These are phyloP conservation scores for Spizellomyces punctatus DNA, from an alignment of 192 early-diverging fungal genomes.

Conservation along the genomic window DNA sequence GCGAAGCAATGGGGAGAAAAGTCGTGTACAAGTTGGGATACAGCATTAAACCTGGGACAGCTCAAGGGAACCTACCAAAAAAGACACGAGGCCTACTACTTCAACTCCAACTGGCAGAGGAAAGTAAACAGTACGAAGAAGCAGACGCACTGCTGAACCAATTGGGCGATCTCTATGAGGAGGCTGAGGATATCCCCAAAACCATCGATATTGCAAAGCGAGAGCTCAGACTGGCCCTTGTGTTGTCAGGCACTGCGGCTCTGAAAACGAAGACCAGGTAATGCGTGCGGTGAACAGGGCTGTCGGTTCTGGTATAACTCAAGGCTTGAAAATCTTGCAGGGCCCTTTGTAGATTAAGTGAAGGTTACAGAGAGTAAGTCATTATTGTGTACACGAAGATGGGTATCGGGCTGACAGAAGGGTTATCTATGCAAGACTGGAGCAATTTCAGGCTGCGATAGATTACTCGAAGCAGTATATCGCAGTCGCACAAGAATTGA, in stretches of 20 bases:
- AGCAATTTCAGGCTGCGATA: conserved; percentile 23
- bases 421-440: not conserved
- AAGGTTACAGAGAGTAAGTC: conserved; percentile 16
- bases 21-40: conserved; percentile 14
- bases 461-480: conserved; percentile 9
- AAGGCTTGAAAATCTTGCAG: not conserved
- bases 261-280: conserved; percentile 1
- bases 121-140: conserved; percentile 18
- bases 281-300: not conserved
- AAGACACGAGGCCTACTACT: conserved; percentile 22
- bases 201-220: conserved; percentile 13
- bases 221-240: conserved; percentile 11
- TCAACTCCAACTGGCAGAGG: conserved; percentile 13
- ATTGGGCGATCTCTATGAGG: conserved; percentile 30
- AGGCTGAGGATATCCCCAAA: conserved; percentile 23
- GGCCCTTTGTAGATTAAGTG: conserved; percentile 18
- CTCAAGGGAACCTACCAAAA: conserved; percentile 22
- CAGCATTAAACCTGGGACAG: not conserved
- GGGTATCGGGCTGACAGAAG: not conserved
- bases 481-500: conserved; percentile 9
- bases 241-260: not conserved
- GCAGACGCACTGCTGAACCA: conserved; percentile 4
- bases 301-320: not conserved
- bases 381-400: not conserved
- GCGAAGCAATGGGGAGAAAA: conserved; percentile 1